These are phyloP conservation scores for Umbelopsis sp. DNA, from an alignment of 192 early-diverging fungal species.

Conservation along the genomic window DNA sequence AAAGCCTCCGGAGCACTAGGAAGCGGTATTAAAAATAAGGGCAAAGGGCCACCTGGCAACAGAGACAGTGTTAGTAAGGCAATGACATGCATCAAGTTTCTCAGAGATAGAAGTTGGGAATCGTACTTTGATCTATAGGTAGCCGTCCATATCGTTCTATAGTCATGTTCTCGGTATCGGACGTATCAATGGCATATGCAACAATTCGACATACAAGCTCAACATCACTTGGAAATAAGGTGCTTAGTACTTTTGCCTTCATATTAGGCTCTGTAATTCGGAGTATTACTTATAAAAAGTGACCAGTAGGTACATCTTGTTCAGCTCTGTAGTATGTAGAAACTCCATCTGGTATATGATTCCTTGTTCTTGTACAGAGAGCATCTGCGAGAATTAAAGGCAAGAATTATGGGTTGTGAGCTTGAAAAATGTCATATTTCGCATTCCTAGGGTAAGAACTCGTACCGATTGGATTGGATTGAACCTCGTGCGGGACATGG, in stretches of 20 bases:
- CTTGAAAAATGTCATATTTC: no score
- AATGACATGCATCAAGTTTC: background rate
- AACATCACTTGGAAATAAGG: conserved; percentile 18
- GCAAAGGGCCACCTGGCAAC: conserved; percentile 27
- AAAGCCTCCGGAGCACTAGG: conserved; percentile 21
- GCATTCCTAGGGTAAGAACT: background rate
- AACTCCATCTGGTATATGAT: conserved; percentile 43
- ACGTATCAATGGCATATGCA: conserved; percentile 28
- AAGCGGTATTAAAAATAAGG: conserved; percentile 30
- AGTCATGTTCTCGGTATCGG: conserved; percentile 15
- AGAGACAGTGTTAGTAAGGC: background rate
- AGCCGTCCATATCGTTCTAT: conserved; percentile 29
- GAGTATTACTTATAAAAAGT: conserved; percentile 14
- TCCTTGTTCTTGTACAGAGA: conserved; percentile 30
- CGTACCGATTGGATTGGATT: conserved; percentile 27
- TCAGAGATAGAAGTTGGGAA: background rate
- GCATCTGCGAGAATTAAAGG: conserved; percentile 29
- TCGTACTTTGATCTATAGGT: conserved; percentile 30
- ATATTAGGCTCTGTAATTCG: conserved; percentile 3
- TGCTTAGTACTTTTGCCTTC: background rate
- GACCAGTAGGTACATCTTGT: conserved; percentile 9
- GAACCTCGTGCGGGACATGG: conserved; percentile 25
- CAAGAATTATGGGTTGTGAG: background rate
- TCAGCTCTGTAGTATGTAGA: conserved; percentile 19
- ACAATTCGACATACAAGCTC: conserved; percentile 28